Base-by-base conservation (phyloP, 805 yeast species). In the Pichia nanzhaoensis region DNA sequence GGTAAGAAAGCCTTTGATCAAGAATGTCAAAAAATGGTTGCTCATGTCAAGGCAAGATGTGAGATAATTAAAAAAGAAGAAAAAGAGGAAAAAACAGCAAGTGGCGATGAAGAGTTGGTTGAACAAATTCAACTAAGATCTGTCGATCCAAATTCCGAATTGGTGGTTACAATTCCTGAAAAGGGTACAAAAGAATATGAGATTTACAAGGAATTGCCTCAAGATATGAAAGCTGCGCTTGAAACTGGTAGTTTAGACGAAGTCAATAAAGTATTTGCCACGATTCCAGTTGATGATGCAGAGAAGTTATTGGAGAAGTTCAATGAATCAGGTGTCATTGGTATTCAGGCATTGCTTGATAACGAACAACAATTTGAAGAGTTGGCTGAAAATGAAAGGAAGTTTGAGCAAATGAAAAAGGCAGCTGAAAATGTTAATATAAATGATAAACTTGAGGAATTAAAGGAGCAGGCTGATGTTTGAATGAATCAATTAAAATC, bases 51-150 rank as follows among this genome's bases (percentile, higher is more conserved):
- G 50, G 65, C 62, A 20, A 77, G 99, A 60, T 88, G 95, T 59
- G 73, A 79, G 57, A 64, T 87, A 3, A 71, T 93, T 46, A 63
- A 71, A 30, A 13, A 10, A 38, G 86, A 84, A 55, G 69, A 70
- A 33, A 62, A 55, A 5, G 42, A 53, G 10, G 62, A 59, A 12
- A 69, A 60, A 5, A 65, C 56, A 8, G 73, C 60, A 31, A 69
- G 58, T 5, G 66, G 55, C 4, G 73, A 62, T 30, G 76, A 63
- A 34, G 90, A 79, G 38, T 72, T 64, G n/a, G 91, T 80, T 41
- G 91, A 82, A 46, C 80, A 83, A 49, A 89, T 91, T 53, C 99
- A 91, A 66, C 71, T 91, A 59, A 85, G 85, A 58, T 79, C 96
- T 0, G 74, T 90, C 47, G 98, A 91, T 63, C 95, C 93, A 35